Conservation (phyloP, 2,329 filamentous ascomycete species). For the Pseudogymnoascus sp. region DNA sequence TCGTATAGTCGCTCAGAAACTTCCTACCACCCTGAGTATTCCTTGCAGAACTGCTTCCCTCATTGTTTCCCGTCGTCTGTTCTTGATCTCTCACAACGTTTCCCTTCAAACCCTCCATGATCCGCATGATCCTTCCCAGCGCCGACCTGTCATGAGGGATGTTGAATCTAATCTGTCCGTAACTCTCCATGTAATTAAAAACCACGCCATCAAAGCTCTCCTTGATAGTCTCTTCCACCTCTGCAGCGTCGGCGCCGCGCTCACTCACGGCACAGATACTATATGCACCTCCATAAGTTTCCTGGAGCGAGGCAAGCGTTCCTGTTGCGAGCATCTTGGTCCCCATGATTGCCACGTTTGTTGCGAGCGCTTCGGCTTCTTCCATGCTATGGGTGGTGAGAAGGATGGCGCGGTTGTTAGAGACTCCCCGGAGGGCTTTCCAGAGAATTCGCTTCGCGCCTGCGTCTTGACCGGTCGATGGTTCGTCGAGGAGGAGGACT, state of each 20-base stretch:
- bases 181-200: constrained; percentile 19
- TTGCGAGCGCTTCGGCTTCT: constrained; percentile 31
- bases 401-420: constrained; percentile 26
- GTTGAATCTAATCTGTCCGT: constrained; percentile 22
- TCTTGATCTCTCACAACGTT: constrained; percentile 13
- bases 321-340: constrained; percentile 28
- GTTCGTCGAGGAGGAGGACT: constrained; percentile 30
- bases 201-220: constrained; percentile 17
- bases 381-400: constrained; percentile 34
- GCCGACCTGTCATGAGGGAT: constrained; percentile 19
- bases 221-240: constrained; percentile 15
- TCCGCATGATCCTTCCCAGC: constrained; percentile 21
- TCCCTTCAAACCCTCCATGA: constrained; percentile 23
- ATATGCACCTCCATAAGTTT: constrained; percentile 19
- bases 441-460: constrained; percentile 31
- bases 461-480: constrained; percentile 29
- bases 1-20: constrained; percentile 21
- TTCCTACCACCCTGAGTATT: constrained; percentile 3
- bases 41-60: constrained; percentile 12
- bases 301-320: constrained; percentile 19
- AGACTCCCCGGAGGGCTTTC: constrained; percentile 27
- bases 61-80: neutral
- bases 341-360: constrained; percentile 30
- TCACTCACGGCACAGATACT: constrained; percentile 18
- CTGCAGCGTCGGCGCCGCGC: neutral